Evolutionary conservation across 305 asterid genomes (phyloP).

Genomic region (Lippia alba): DNA sequence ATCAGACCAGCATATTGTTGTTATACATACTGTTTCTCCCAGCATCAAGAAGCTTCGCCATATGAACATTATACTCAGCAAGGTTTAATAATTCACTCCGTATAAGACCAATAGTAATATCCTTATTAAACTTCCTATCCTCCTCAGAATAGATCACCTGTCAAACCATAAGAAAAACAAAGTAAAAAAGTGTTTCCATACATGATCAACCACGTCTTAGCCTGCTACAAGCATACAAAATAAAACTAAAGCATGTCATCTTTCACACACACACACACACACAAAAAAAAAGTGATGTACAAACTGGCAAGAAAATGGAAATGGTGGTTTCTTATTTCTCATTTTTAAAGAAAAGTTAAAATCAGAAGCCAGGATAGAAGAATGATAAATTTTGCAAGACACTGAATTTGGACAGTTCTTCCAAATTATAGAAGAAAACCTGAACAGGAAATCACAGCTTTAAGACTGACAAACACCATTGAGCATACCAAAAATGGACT

Average conservation of each 20-base stretch:
- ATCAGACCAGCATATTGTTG: conserved; percentile 23
- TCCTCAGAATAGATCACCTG: conserved; percentile 96
- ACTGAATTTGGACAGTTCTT: background rate
- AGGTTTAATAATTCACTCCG: conserved; percentile 81
- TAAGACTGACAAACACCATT: background rate
- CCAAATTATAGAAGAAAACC: background rate
- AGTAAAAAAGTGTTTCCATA: background rate
- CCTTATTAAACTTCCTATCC: conserved; percentile 88
- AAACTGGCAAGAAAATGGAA: background rate
- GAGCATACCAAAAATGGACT: conserved; percentile 2
- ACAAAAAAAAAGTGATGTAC: background rate
- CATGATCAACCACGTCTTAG: conserved; percentile 7
- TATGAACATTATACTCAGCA: conserved; percentile 94
- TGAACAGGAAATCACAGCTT: background rate
- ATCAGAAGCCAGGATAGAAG: background rate
- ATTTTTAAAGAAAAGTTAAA: background rate
- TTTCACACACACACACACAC: conserved; percentile 2
- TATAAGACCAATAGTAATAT: conserved; percentile 85
- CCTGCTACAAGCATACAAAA: too few species aligned
- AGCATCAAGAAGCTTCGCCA: conserved; percentile 95
- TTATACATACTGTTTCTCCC: conserved; percentile 89
- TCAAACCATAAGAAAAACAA: conserved; percentile 35
- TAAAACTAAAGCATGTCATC: too few species aligned
- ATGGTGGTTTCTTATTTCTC: background rate
- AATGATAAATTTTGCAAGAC: background rate